phyloP scores from a whole-genome alignment of 2,329 filamentous ascomycete species.

The Aspergillus neotritici region DNA sequence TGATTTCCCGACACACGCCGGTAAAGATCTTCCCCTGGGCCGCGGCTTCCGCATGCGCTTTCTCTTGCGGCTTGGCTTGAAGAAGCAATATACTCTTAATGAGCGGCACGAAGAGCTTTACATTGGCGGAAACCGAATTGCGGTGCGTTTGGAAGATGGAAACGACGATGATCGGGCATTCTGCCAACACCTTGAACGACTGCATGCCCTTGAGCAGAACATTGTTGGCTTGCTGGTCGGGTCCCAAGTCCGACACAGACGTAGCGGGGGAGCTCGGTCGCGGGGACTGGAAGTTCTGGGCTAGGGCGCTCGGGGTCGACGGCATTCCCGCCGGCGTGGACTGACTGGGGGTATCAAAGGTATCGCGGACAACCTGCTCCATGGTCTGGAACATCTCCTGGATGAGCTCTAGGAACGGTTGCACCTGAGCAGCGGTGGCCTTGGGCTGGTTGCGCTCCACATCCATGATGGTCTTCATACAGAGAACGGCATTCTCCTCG shows the following conservation, averaged over 20 bases:
- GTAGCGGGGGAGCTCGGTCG: slow-evolving; percentile 84
- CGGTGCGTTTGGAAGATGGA: slow-evolving; percentile 96
- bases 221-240: slow-evolving; percentile 75
- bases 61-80: slow-evolving; percentile 88
- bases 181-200: slow-evolving; percentile 96
- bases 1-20: slow-evolving; percentile 87
- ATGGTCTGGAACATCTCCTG: slow-evolving; percentile 94
- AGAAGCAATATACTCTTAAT: slow-evolving; percentile 86
- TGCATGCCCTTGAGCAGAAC: slow-evolving; percentile 90
- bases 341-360: slow-evolving; percentile 72
- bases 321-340: slow-evolving; percentile 48
- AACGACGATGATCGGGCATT: slow-evolving; percentile 97
- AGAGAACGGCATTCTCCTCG: slow-evolving; percentile 97
- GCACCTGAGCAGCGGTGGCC: slow-evolving; percentile 72
- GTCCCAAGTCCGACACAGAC: slow-evolving; percentile 70
- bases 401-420: slow-evolving; percentile 84
- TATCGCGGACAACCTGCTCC: slow-evolving; percentile 89
- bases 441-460: slow-evolving; percentile 90
- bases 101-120: slow-evolving; percentile 84
- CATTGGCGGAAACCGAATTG: slow-evolving; percentile 70
- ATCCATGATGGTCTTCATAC: slow-evolving; percentile 97
- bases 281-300: slow-evolving; percentile 75
- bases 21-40: slow-evolving; percentile 78
- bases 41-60: slow-evolving; percentile 79
- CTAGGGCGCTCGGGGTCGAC: slow-evolving; percentile 47